Base-by-base conservation (phyloP, 1,284 basidiomycete genomes). In the Ceratobasidium sp. region DNA sequence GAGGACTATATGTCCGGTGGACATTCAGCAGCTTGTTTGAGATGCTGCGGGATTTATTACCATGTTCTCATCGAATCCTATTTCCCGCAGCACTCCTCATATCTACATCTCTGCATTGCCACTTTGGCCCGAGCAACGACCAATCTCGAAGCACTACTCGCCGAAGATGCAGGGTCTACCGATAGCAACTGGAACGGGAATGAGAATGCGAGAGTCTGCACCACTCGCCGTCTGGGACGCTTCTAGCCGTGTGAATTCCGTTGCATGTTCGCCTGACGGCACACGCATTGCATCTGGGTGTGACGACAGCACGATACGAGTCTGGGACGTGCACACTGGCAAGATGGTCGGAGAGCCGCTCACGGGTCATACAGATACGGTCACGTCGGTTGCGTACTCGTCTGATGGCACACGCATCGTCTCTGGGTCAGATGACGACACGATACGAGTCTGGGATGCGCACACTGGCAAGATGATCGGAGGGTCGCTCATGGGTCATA, bases 311-410 rank as follows among this genome's bases (percentile, higher is more conserved):
- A 57, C 66, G 23, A 59, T 70, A 38, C 50, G 13, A 5, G 28
- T 70, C n/a, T 70, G 66, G 66, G 52, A 70, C 49, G 43, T 18
- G 18, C 43, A 18, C 9, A 44, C 43, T 44, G 43, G 43, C 43
- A 8, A 44, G 43, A 44, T 8, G 43, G 43, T 44, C 9, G 43
- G 43, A 18, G 9, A 44, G 43, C 43, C 43, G 18, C 43, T 44
- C 6, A 47, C 14, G 30, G 69, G 69, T 32, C 57, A 61, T 23
- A 58, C n/a, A 9, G 8, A 30, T 18, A 5, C 16, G 7, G 82
- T 83, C 14, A 78, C 78, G 1, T 80, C 79, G 38, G 81, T 84
- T 61, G 80, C 80, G 43, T 79, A 84, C 52, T 80, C 79, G n/a
- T 79, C 80, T n/a, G 82, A 84, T 74, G 83, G 80, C 46, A 76